Evolutionary conservation across 345 rosid genomes (phyloP).

Genomic region (Bruguiera sexangula): DNA sequence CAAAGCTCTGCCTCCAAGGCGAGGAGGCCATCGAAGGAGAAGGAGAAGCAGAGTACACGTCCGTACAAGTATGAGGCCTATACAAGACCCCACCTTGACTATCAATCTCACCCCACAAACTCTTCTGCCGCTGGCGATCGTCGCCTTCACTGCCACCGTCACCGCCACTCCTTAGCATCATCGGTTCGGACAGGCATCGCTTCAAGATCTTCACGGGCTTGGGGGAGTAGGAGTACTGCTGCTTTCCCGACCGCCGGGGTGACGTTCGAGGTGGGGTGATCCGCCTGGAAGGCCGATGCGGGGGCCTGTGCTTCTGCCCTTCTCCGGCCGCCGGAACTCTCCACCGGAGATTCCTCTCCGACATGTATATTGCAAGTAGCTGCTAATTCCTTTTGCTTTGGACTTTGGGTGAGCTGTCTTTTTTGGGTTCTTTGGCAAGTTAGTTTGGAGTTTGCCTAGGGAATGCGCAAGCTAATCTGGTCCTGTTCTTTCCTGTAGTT

Average conservation of each 20-base stretch:
- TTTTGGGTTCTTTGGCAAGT: conserved; percentile 6
- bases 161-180: conserved; percentile 24
- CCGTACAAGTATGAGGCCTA: conserved; percentile 24
- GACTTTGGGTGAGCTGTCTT: no score
- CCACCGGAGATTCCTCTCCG: conserved; percentile 34
- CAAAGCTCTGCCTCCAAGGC: conserved; percentile 28
- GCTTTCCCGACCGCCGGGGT: conserved; percentile 24
- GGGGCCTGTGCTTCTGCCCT: conserved; percentile 28
- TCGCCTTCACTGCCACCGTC: conserved; percentile 7
- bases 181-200: conserved; percentile 67
- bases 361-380: conserved; percentile 20
- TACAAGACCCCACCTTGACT: not conserved
- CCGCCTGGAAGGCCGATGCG: conserved; percentile 23
- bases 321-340: conserved; percentile 12
- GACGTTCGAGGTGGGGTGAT: conserved; percentile 17
- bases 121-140: conserved; percentile 8
- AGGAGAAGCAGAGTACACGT: conserved; percentile 48
- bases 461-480: not conserved
- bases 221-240: conserved; percentile 9
- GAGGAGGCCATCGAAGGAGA: conserved; percentile 38
- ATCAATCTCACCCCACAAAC: conserved; percentile 7
- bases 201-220: conserved; percentile 34
- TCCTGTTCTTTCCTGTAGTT: no score
- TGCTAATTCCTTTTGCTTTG: no score
- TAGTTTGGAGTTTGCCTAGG: not conserved